A percentile compares a stretch with the other conserved stretches of the same genome.
Conservation (phyloP, 306 rosid genomes). For the Cicer arietinum region DNA sequence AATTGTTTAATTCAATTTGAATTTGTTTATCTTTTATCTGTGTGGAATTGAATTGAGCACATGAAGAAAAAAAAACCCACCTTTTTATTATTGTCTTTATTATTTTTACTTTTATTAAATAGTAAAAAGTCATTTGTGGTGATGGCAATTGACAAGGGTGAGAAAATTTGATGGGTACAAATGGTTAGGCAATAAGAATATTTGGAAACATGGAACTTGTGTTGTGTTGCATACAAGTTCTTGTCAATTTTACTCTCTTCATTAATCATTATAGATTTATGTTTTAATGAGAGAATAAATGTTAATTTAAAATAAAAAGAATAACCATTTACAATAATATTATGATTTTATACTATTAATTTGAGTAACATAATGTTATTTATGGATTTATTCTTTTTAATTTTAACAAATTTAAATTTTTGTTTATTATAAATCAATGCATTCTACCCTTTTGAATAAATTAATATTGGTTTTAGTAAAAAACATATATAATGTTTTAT, state of each 20-base stretch:
- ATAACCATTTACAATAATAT: too few species aligned
- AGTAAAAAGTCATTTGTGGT: background rate
- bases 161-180: slow-evolving; percentile 25
- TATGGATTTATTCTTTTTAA: too few species aligned
- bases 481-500: too few species aligned
- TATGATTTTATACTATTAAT: too few species aligned
- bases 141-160: background rate
- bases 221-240: slow-evolving; percentile 2
- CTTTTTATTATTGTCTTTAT: background rate
- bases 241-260: background rate
- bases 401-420: too few species aligned
- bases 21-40: slow-evolving; percentile 10
- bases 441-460: too few species aligned
- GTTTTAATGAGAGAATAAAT: background rate
- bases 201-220: slow-evolving; percentile 24
- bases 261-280: background rate
- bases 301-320: too few species aligned
- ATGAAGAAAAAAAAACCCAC: background rate
- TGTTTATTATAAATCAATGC: too few species aligned
- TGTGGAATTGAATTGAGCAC: slow-evolving; percentile 12
- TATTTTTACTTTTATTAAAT: background rate
- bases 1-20: slow-evolving; percentile 24
- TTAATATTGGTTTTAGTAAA: too few species aligned
- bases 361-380: too few species aligned
- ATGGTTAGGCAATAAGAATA: background rate